Evolutionary conservation across 805 yeast genomes (phyloP).

Genomic region (Spathaspora hagerdaliae): DNA sequence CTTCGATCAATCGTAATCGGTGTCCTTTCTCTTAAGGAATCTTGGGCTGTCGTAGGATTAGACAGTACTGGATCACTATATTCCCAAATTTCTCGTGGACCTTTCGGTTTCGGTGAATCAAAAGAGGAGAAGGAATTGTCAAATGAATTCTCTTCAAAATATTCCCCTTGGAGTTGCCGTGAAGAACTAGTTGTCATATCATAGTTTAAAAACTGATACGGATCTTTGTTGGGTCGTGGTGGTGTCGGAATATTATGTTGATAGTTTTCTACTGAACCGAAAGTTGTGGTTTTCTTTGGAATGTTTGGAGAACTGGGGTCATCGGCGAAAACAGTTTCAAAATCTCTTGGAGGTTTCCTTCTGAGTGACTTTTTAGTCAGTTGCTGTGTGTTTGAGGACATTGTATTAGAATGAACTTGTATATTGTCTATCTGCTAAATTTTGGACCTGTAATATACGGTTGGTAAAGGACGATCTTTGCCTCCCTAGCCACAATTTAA

Average conservation of each 20-base stretch:
- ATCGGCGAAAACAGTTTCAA: background rate
- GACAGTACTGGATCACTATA: conserved; percentile 15
- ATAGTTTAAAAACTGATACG: background rate
- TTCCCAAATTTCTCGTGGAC: conserved; percentile 37
- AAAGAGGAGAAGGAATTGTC: conserved; percentile 21
- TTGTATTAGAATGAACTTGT: too few species aligned
- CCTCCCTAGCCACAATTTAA: too few species aligned
- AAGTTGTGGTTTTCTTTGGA: background rate
- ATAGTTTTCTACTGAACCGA: background rate
- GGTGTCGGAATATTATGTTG: background rate
- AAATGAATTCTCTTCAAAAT: conserved; percentile 6
- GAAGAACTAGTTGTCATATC: background rate
- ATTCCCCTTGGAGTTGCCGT: background rate
- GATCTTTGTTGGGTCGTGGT: background rate
- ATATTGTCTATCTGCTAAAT: too few species aligned
- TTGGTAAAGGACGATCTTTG: too few species aligned
- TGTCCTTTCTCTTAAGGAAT: conserved; percentile 3
- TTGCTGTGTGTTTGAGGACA: background rate
- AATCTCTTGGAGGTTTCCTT: conserved; percentile 24
- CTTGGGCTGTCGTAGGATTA: conserved; percentile 4
- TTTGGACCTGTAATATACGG: too few species aligned
- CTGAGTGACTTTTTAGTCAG: conserved; percentile 14
- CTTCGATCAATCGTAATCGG: conserved; percentile 7
- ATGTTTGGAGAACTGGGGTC: background rate
- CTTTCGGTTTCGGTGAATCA: conserved; percentile 36